Conservation (phyloP, 108 stramenopile species). For the Chaetoceros tenuissimus region DNA sequence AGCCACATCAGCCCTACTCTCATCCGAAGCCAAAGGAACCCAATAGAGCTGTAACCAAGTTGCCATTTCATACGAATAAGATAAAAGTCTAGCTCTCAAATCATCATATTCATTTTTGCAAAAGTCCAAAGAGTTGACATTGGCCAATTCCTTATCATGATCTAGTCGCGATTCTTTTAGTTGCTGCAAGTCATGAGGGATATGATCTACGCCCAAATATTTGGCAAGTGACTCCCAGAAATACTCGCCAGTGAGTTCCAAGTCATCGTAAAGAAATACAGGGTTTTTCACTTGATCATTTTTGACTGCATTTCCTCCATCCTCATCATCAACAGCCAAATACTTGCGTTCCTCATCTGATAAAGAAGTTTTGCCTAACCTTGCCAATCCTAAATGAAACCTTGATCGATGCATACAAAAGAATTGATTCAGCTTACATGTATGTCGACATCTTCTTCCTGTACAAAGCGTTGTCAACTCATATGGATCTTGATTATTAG, state of each 20-base stretch:
- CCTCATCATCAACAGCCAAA: slow-evolving; percentile 13
- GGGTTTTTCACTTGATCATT: slow-evolving; percentile 12
- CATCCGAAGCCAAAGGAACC: slow-evolving; percentile 3
- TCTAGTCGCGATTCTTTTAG: background rate
- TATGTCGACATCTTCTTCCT: slow-evolving; percentile 8
- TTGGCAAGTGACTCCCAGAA: slow-evolving; percentile 17
- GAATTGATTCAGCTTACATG: slow-evolving; percentile 20
- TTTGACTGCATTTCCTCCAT: too few relatives aligned
- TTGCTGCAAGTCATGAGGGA: slow-evolving; percentile 16
- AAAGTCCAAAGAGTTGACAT: slow-evolving; percentile 22
- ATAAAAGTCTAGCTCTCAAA: slow-evolving; percentile 21
- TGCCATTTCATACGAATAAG: slow-evolving; percentile 28
- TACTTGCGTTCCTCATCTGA: slow-evolving; percentile 12
- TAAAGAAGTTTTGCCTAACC: slow-evolving; percentile 26
- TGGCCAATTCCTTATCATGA: background rate
- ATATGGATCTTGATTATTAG: slow-evolving; percentile 14
- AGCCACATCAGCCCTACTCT: slow-evolving; percentile 2
- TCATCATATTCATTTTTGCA: slow-evolving; percentile 20
- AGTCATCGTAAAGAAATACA: slow-evolving; percentile 36
- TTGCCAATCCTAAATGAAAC: slow-evolving; percentile 46
- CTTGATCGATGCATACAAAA: slow-evolving; percentile 59
- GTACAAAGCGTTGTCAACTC: slow-evolving; percentile 20
- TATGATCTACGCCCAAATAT: slow-evolving; percentile 14
- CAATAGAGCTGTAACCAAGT: too few relatives aligned
- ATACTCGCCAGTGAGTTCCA: slow-evolving; percentile 20